Evolutionary conservation across 2,329 filamentous ascomycete species (phyloP).

Genomic region (Hymenoscyphus fraxineus): DNA sequence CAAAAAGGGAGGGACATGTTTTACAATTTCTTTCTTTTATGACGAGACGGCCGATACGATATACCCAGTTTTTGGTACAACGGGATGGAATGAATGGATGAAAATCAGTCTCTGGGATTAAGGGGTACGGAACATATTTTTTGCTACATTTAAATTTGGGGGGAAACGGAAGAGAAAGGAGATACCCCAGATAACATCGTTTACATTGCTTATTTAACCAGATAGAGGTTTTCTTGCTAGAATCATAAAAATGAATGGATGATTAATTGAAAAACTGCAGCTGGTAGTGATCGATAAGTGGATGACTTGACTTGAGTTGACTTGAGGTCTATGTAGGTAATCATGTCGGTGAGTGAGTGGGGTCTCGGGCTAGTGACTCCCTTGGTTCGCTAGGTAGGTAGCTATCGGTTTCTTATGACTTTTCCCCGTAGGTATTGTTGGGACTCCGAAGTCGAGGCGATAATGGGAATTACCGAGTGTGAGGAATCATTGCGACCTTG

Average conservation of each 20-base stretch:
- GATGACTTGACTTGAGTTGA: too few relatives aligned
- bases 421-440: neutral
- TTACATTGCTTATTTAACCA: constrained; percentile 1
- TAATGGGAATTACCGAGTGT: neutral
- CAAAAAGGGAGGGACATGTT: neutral
- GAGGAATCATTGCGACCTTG: too few relatives aligned
- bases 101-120: neutral
- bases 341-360: too few relatives aligned
- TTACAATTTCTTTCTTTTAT: neutral
- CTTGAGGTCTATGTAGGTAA: too few relatives aligned
- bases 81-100: neutral
- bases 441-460: neutral
- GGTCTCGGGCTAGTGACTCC: too few relatives aligned
- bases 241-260: neutral
- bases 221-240: neutral
- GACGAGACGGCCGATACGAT: neutral
- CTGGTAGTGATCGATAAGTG: too few relatives aligned
- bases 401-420: too few relatives aligned
- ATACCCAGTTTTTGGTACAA: constrained; percentile 1
- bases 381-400: too few relatives aligned
- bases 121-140: neutral
- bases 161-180: neutral
- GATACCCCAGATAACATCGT: neutral
- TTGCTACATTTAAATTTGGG: neutral
- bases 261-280: neutral